Base-by-base conservation (phyloP, 2,329 filamentous ascomycete species). In the Magnaporthiopsis incrustans region DNA sequence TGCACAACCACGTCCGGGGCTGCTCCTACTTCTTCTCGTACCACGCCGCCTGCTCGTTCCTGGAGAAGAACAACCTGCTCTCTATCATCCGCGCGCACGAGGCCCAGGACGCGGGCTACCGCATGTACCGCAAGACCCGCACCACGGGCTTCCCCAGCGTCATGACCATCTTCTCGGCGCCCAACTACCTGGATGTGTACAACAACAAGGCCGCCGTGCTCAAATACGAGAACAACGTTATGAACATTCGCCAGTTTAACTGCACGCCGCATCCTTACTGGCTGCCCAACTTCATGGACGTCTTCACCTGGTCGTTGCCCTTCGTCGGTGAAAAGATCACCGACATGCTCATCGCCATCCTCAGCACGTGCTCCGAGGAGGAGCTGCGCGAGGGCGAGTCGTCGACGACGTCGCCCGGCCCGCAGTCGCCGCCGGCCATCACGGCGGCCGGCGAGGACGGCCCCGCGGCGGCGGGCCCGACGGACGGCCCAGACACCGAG, bases 21-120 rank as follows among this genome's bases (percentile, higher is more conserved):
- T 99, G 95, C 78, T 98, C 95, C 2, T 99, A 97, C 81, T 99
- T 99, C 82, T 99, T 99, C 80, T 97, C 93, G 22, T 99, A 99
- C 74, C 94, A 93, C 3, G 93, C 95, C 8, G 95, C 95, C 33
- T 99, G 95, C 78, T 91, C 92, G 18, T 99, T 99, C 80, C 82
- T 99, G 67, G 95, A 99, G 78, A 98, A 98, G 85, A 99, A 99
- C 80, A 99, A 98, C 74, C 82, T 99, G 14, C 85, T 99, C 57
- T 99, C 95, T 27, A 88, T 99, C 72, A 99, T 99, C 74, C 90
- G 95, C 71, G 95, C 95, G 26, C 95, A 99, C 81, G 95, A 99
- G 77, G 95, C 95, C 56, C 95, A 99, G 81, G 95, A 99, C 79
- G 95, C 95, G 53, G 95, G 95, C 26, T 99, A 99, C 78, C 87